Base-by-base conservation (phyloP, 768 basidiomycete genomes). In the Rhodotorula paludigena region DNA sequence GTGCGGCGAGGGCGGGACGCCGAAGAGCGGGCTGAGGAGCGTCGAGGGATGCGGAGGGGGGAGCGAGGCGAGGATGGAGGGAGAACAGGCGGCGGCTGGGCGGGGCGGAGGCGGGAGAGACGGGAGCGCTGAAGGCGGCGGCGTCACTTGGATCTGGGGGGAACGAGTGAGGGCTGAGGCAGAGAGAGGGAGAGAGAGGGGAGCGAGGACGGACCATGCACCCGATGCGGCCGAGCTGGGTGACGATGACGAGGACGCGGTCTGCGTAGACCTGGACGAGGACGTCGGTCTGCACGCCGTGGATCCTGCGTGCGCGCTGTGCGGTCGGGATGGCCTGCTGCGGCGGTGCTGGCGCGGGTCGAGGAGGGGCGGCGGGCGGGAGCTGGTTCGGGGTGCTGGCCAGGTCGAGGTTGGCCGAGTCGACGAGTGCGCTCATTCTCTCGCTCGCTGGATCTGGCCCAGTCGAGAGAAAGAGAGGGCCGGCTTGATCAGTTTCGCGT, bases 171-270 rank as follows among this genome's bases (percentile, higher is more conserved):
- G 15, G 28, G 5, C 23, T 12, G 8, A n/a, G 15, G n/a, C 6
- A 28, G 45, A 14, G 52, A 11, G 42, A 38, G 23, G 23, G 2
- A 35, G 49, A 11, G 30, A 32, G 5, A 25, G 52, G 30, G 35
- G n/a, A 28, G 39, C n/a, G n/a, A 21, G 3, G 33, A 67, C 79
- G 77, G 76, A 94, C 92, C 80, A 98, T 77, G 76, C 83, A 86
- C 63, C 93, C 93, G 20, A 94, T 87, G 84, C 92, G 93, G 45
- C 89, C 89, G 68, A 90, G 77, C 78, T 98, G 93, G 2, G 91
- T 92, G 60, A 97, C 82, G 32, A 96, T 81, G n/a, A 96, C 86
- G 28, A 98, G 81, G 20, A 85, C 80, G 33, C 90, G 83, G 79
- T 97, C 93, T 60, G 84, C 83, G 76, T 85, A 98, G 0, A 81